Evolutionary conservation across 2,329 filamentous ascomycete species (phyloP), one percentile per base, ranked within the genome.

Genomic region (Arthrobotrys entomopaga): DNA sequence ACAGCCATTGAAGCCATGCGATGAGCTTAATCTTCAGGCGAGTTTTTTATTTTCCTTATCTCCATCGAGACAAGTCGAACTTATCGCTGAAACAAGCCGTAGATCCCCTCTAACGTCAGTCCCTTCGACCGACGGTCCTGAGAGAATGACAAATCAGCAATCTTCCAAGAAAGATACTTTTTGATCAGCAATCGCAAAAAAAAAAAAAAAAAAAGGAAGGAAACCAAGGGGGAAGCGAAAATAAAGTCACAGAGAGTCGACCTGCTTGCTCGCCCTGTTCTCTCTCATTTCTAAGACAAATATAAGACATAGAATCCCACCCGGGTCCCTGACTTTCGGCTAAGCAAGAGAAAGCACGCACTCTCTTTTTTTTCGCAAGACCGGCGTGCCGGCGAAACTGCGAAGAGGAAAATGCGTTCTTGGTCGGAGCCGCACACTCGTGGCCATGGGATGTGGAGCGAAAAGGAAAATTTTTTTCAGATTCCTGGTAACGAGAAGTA

Each of bases 401-500:
- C 22, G 11, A 46, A n/a, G 16, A 20, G 19, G 54, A 20, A n/a
- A 46, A 46, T 24, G 50, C 29, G 42, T 29, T 29, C 43, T 50
- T 24, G 29, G 13, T 49, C 42, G 63, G 64, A 67, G 64, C 64
- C 64, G 64, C 64, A 67, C 8, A 61, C 43, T 59, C 66, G 59
- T 71, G 52, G 50, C 53, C 66, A 52, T 71, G 52, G 50, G 52
- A 53, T 48, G 22, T 26, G 52, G 50, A 61, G 26, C 8, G 34
- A 15, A 40, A 42, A 48, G 22, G 34, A 74, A 74, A 67, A 58
- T 63, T 74, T 74, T 67, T 67, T 40, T 20, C 29, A 49, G 64
- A 67, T 59, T 58, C 63, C 70, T 42, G 70, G 70, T 74, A 74
- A 74, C 63, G 70, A 66, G 56, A 65, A 56, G 70, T 74, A 74